A percentile compares a stretch with the other conserved stretches of the same genome.
phyloP scores from a whole-genome alignment of 106 monocot genomes.

The Dioscorea dumetorum region DNA sequence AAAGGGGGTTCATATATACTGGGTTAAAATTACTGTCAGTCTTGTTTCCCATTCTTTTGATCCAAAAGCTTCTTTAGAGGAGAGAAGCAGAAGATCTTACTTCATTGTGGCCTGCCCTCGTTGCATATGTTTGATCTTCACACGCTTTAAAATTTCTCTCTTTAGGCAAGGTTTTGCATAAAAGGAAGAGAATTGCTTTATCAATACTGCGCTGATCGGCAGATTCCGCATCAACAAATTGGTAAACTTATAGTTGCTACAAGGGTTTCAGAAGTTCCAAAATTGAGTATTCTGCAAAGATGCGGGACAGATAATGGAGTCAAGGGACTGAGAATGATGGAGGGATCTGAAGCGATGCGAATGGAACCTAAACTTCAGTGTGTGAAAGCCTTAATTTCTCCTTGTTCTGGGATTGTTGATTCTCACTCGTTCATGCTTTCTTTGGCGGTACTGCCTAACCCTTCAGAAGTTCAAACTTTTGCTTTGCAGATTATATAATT shows the following conservation, averaged over 20 bases:
- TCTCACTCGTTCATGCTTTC: constrained; percentile 88
- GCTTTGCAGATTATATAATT: too few relatives aligned
- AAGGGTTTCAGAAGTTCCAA: constrained; percentile 59
- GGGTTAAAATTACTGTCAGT: too few relatives aligned
- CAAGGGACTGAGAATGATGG: constrained; percentile 67
- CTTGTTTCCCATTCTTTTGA: too few relatives aligned
- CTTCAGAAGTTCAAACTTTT: background rate
- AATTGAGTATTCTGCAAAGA: constrained; percentile 46
- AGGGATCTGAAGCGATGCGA: constrained; percentile 55
- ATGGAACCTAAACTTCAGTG: constrained; percentile 90
- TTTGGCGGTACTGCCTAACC: constrained; percentile 44
- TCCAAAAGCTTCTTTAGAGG: too few relatives aligned
- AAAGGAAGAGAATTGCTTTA: constrained; percentile 90
- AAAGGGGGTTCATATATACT: too few relatives aligned
- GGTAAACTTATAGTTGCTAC: constrained; percentile 98
- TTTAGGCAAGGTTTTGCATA: constrained; percentile 79
- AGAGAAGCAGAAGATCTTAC: too few relatives aligned
- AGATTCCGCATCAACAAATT: constrained; percentile 65
- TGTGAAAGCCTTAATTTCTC: constrained; percentile 75
- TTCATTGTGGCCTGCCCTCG: too few relatives aligned
- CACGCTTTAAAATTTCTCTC: constrained; percentile 4
- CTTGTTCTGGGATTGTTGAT: constrained; percentile 84
- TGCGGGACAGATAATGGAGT: constrained; percentile 68
- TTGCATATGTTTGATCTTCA: background rate
- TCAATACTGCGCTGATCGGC: constrained; percentile 67